phyloP scores from a whole-genome alignment of 2,329 filamentous ascomycete genomes.

The Ophiostoma pallidulum region DNA sequence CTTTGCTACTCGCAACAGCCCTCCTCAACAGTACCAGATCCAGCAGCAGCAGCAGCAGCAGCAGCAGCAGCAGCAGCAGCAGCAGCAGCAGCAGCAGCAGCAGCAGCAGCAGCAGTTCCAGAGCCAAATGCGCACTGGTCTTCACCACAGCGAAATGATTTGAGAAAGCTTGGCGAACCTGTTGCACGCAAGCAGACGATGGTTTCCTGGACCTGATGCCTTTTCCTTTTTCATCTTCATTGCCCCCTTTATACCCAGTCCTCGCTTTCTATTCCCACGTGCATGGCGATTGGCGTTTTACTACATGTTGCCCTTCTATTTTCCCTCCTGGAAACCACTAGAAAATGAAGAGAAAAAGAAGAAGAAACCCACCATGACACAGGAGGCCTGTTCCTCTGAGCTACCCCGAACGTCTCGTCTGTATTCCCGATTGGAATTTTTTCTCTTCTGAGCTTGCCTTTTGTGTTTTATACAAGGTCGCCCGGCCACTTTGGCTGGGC shows the following conservation, averaged over 20 bases:
- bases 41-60: conserved; percentile 25
- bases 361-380: not conserved
- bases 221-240: conserved; percentile 2
- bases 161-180: conserved; percentile 23
- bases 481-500: no score
- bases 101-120: conserved; percentile 19
- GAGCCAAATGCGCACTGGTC: conserved; percentile 38
- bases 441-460: not conserved
- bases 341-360: not conserved
- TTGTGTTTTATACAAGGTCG: no score
- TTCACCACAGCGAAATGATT: conserved; percentile 48
- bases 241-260: conserved; percentile 7
- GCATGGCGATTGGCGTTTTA: conserved; percentile 29
- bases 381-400: no score
- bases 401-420: no score
- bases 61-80: conserved; percentile 20
- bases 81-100: conserved; percentile 24
- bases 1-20: conserved; percentile 26
- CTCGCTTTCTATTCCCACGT: conserved; percentile 17
- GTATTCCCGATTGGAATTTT: not conserved
- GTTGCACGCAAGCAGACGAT: no score
- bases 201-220: no score
- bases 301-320: conserved; percentile 15
- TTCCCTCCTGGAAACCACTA: not conserved
- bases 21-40: conserved; percentile 25